A percentile compares a stretch with the other conserved stretches of the same genome.
Conservation (phyloP, 768 basidiomycete species). For the Hemileccinum rubropunctum region DNA sequence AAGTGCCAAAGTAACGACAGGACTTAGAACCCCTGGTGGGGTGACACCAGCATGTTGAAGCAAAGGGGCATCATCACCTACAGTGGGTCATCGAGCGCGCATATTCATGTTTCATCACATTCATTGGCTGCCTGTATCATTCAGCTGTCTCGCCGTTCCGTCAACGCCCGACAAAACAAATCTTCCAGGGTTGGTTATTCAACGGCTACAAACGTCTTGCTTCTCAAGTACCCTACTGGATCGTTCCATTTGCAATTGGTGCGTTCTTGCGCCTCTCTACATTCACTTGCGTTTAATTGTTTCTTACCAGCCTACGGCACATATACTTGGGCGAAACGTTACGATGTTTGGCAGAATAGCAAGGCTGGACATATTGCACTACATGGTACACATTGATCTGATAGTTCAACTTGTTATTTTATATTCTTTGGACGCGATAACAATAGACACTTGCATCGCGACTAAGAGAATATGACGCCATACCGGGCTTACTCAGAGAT, state of each 20-base stretch:
- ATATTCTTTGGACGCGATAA: conserved; percentile 8
- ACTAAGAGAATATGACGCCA: conserved; percentile 1
- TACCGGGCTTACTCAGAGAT: conserved; percentile 20
- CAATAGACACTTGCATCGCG: conserved; percentile 11
- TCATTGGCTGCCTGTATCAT: neutral
- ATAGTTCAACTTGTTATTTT: conserved; percentile 14
- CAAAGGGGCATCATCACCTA: conserved; percentile 79
- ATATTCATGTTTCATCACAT: neutral
- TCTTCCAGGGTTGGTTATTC: conserved; percentile 75
- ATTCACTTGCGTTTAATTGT: neutral
- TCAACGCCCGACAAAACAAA: conserved; percentile 67
- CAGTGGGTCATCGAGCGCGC: conserved; percentile 51
- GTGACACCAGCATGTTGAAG: conserved; percentile 64
- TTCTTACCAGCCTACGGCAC: conserved; percentile 60
- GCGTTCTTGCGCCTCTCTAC: conserved; percentile 29
- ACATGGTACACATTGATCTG: conserved; percentile 25
- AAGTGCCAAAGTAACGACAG: neutral
- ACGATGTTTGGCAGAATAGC: conserved; percentile 67
- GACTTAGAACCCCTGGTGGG: conserved; percentile 86
- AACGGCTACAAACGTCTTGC: conserved; percentile 81
- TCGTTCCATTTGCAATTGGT: conserved; percentile 77
- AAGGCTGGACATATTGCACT: conserved; percentile 74
- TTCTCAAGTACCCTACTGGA: conserved; percentile 73
- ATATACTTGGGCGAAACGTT: conserved; percentile 76
- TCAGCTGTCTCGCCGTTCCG: conserved; percentile 83